A percentile compares a stretch with the other conserved stretches of the same genome.
Evolutionary conservation across 2,329 filamentous ascomycete species (phyloP).

Genomic region (Mollisiaceae sp.): DNA sequence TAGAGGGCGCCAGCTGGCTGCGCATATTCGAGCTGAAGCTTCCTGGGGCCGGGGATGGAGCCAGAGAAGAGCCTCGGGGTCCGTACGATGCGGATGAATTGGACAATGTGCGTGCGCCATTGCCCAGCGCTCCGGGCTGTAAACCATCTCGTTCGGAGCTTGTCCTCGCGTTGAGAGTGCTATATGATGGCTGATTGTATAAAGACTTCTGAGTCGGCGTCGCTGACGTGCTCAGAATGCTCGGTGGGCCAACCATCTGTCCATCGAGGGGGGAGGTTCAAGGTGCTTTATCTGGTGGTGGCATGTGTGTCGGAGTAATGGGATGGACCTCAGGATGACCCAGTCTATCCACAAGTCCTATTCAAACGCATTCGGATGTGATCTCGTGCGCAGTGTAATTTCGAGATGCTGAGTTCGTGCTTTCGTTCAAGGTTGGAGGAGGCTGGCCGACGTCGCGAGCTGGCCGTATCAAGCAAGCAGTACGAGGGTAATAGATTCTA

Average conservation of each 20-base stretch:
- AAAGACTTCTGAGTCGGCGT: conserved; percentile 60
- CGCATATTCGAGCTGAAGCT: conserved; percentile 91
- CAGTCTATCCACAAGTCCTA: conserved; percentile 19
- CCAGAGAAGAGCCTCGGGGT: conserved; percentile 71
- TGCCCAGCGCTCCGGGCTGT: conserved; percentile 51
- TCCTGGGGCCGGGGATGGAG: conserved; percentile 72
- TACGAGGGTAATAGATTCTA: background rate
- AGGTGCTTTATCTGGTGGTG: conserved; percentile 33
- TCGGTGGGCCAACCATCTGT: conserved; percentile 45
- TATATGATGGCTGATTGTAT: conserved; percentile 49
- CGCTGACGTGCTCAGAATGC: conserved; percentile 59
- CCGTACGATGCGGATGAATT: conserved; percentile 65
- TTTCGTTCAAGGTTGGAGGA: conserved; percentile 2
- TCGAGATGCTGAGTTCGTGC: background rate
- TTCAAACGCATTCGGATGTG: conserved; percentile 19
- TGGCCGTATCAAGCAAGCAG: conserved; percentile 7
- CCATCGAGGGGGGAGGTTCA: conserved; percentile 40
- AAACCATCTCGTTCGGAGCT: conserved; percentile 64
- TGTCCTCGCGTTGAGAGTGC: conserved; percentile 47
- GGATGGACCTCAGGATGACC: conserved; percentile 33
- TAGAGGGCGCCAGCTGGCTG: conserved; percentile 67
- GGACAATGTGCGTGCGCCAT: conserved; percentile 55
- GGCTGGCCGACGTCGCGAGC: background rate
- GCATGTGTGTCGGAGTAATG: conserved; percentile 37
- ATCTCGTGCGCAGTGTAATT: background rate